Conservation (phyloP, 805 yeast genomes). For the Starmerella roubikii region DNA sequence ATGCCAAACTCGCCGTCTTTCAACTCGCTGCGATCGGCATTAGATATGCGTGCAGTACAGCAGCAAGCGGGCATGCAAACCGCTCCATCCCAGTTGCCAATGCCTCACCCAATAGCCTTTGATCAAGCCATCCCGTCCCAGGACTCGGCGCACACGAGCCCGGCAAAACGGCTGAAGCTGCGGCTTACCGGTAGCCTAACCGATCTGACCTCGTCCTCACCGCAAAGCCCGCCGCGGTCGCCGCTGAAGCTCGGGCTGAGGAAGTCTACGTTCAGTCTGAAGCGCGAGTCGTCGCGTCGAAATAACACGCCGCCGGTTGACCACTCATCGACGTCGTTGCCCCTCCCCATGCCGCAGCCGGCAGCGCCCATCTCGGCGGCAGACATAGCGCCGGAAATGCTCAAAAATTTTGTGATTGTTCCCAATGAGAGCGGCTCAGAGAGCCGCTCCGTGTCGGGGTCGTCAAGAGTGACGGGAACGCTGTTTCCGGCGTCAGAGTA, state of each 20-base stretch:
- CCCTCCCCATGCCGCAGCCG: neutral
- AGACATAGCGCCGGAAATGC: neutral
- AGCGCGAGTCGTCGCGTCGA: conserved; percentile 1
- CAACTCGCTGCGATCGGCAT: conserved; percentile 5
- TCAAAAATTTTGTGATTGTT: conserved; percentile 10
- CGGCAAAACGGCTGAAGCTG: too few relatives aligned
- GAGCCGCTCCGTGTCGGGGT: conserved; percentile 19
- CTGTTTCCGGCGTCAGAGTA: conserved; percentile 22
- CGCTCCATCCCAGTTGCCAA: too few relatives aligned
- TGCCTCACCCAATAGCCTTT: too few relatives aligned
- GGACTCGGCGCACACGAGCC: too few relatives aligned
- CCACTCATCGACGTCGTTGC: neutral
- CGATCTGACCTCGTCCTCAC: too few relatives aligned
- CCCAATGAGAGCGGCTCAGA: conserved; percentile 16
- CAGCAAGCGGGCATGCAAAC: too few relatives aligned
- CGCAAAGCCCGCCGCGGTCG: neutral
- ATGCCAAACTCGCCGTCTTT: conserved; percentile 3
- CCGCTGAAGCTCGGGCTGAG: conserved; percentile 12
- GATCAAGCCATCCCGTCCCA: too few relatives aligned
- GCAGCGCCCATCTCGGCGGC: neutral
- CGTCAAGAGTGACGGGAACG: conserved; percentile 18
- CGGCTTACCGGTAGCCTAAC: too few relatives aligned
- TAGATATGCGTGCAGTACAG: neutral
- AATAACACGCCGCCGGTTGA: too few relatives aligned
- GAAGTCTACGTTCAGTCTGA: conserved; percentile 13